Evolutionary conservation across 2,329 filamentous ascomycete species (phyloP), one percentile per base, ranked within the genome.

Genomic region (Aureobasidium sp.): DNA sequence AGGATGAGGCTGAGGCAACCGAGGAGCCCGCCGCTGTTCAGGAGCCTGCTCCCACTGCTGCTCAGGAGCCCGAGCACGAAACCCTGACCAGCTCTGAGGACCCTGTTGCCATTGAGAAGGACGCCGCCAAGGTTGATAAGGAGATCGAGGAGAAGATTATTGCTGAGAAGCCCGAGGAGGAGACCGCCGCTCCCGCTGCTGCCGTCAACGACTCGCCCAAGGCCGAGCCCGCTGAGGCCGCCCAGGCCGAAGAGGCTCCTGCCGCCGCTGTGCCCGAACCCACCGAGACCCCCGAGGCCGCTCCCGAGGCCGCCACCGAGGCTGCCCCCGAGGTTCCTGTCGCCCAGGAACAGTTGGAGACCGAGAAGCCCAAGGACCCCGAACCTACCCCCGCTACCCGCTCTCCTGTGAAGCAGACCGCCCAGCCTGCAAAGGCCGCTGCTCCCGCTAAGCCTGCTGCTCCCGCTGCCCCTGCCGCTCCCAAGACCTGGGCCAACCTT

Each of bases 401-500:
- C 8, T 66, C 70, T 10, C 71, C 71, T 27, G 62, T 69, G 31
- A 70, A 72, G 67, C 66, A 70, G 61, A 66, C 74, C 58, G 67
- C 75, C 38, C 81, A 84, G 33, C 81, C 84, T 57, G 76, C 80
- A 59, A 77, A 78, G 23, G 79, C 81, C 27, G 60, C 70, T 43
- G 71, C 75, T 62, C 71, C 84, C 43, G 85, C 84, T 21, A 74
- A 81, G 63, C 76, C 81, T 38, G 75, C 81, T 37, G 74, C 78
- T 43, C 77, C 85, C 64, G 74, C 79, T 61, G 81, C 82, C 66
- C 77, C 81, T 60, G 75, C 83, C 60, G 81, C 69, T 70, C 84
- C 68, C 74, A 84, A 77, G 76, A 85, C 81, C 29, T 93, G 89
- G 89, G 89, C 89, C 29, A 89, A 82, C 75, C 84, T 88, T 60